Base-by-base conservation (phyloP, 2,329 filamentous ascomycete genomes). In the Myriosclerotinia curreyana region DNA sequence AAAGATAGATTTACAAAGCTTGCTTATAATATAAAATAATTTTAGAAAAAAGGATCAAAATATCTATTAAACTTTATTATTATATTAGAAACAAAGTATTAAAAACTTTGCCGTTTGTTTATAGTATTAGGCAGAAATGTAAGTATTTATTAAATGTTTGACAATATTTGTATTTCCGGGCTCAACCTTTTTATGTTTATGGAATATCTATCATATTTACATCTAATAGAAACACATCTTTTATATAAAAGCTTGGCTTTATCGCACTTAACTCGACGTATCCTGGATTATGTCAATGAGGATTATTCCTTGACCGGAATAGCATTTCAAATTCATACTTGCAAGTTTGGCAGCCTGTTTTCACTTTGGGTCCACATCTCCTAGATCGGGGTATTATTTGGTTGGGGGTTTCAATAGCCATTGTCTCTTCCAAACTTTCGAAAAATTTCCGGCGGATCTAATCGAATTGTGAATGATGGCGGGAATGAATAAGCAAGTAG, bases 21-120 rank as follows among this genome's bases (percentile, higher is more conserved):
- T 25, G 69, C 71, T 66, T 73, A 70, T 20, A 73, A 64, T 52
- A 73, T 63, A n/a, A 71, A 65, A 48, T 65, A 58, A 40, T 71
- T 67, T 71, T 72, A 74, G 53, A 72, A 73, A 4, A 65, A 66
- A 22, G 61, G 54, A 1, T 69, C 60, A 54, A 70, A 74, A 54
- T 71, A 73, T 9, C 72, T 71, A 34, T 66, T 67, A 20, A 74
- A 38, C 58, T 72, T 69, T 20, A 65, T 54, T 15, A 69, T 69
- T 20, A 72, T 74, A 25, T 69, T 60, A 3, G 51, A 67, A 20
- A 70, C 64, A 36, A 74, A 74, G 49, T 68, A 72, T 50, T 70
- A 62, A 62, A 74, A 73, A 3, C 68, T 69, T 20, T 69, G 66
- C 48, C 69, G 69, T 62, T 74, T 72, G 38, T 69, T 58, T 6